phyloP scores from a whole-genome alignment of 2,329 filamentous ascomycete species.

The Xylariomycetidae sp. region DNA sequence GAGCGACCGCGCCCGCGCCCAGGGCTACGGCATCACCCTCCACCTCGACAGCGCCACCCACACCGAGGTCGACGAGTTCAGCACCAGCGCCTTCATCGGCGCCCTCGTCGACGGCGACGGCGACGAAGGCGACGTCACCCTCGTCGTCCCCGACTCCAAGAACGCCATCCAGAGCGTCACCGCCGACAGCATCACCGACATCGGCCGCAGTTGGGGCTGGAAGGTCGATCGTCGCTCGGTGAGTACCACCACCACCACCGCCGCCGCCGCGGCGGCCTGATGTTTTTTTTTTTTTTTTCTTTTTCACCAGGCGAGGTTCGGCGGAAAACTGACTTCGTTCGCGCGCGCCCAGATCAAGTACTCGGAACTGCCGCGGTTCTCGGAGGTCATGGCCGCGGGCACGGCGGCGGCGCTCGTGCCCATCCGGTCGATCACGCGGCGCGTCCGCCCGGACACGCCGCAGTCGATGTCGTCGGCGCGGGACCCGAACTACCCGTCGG shows the following conservation, averaged over 20 bases:
- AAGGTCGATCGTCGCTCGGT: constrained; percentile 70
- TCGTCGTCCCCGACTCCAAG: constrained; percentile 82
- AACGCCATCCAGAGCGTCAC: constrained; percentile 71
- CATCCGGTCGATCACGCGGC: constrained; percentile 82
- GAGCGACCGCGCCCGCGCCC: constrained; percentile 71
- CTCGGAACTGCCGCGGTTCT: constrained; percentile 46
- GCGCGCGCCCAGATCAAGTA: constrained; percentile 52
- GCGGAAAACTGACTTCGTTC: constrained; percentile 5
- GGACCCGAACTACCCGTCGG: constrained; percentile 27
- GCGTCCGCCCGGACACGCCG: constrained; percentile 31
- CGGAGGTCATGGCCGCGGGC: constrained; percentile 83
- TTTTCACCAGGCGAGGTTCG: not conserved
- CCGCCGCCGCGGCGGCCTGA: too few relatives aligned
- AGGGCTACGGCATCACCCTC: constrained; percentile 89
- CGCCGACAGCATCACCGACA: constrained; percentile 68
- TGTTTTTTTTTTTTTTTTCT: too few relatives aligned
- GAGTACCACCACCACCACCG: too few relatives aligned
- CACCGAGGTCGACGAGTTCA: constrained; percentile 91
- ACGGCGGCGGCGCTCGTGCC: constrained; percentile 89
- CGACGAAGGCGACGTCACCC: constrained; percentile 55
- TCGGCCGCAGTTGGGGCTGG: constrained; percentile 76
- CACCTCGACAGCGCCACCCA: constrained; percentile 83
- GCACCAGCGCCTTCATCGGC: constrained; percentile 88
- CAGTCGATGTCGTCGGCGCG: constrained; percentile 32
- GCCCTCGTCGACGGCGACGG: constrained; percentile 36